Conservation (phyloP, 1,284 basidiomycete genomes). For the Ustilago vetiveriae region DNA sequence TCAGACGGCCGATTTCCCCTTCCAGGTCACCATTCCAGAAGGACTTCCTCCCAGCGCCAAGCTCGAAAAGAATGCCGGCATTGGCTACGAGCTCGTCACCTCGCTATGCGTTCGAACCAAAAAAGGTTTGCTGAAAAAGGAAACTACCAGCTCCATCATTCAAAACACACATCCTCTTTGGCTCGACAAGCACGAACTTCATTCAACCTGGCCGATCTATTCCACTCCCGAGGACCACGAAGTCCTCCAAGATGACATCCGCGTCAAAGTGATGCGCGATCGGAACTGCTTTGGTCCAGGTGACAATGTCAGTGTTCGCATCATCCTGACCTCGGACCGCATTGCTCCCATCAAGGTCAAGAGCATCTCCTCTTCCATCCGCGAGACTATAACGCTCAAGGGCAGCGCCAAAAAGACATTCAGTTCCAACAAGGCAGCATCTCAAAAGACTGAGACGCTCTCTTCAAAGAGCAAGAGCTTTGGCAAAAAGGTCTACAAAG, state of each 20-base stretch:
- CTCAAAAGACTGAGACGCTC: constrained; percentile 54
- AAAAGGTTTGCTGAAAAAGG: constrained; percentile 53
- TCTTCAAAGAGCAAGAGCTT: constrained; percentile 54
- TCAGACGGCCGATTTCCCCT: constrained; percentile 56
- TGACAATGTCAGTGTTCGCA: constrained; percentile 52
- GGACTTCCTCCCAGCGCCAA: constrained; percentile 60
- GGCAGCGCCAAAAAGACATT: constrained; percentile 45
- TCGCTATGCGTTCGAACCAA: constrained; percentile 57
- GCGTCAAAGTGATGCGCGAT: constrained; percentile 53
- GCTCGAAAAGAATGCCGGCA: constrained; percentile 60
- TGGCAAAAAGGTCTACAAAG: constrained; percentile 63
- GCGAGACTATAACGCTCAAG: constrained; percentile 62
- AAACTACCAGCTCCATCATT: constrained; percentile 54
- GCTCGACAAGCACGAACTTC: constrained; percentile 66
- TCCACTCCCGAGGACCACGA: constrained; percentile 52
- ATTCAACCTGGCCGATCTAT: constrained; percentile 64
- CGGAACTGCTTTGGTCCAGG: constrained; percentile 58
- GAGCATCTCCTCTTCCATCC: constrained; percentile 50
- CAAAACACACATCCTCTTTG: constrained; percentile 56
- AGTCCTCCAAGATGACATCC: constrained; percentile 42
- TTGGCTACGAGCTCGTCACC: constrained; percentile 64
- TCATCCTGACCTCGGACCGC: constrained; percentile 52
- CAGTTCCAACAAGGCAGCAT: constrained; percentile 37
- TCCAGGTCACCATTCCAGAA: constrained; percentile 59
- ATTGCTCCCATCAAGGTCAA: constrained; percentile 60